phyloP scores from a whole-genome alignment of 1,139 yeast genomes.

The Zhuliangozyma parablackwelliae region DNA sequence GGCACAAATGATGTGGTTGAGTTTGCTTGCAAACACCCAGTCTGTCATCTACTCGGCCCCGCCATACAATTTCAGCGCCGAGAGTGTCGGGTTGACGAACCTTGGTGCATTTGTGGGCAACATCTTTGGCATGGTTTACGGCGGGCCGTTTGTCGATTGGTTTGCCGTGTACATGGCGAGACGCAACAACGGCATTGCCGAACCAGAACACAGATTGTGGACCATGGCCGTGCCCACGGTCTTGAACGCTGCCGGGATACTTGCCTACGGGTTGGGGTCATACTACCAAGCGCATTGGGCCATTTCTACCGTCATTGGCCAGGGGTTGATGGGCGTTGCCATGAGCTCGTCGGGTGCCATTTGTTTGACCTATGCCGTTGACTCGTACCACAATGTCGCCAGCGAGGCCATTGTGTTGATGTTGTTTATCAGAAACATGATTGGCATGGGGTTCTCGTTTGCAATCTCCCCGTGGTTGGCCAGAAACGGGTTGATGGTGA shows the following conservation, averaged over 20 bases:
- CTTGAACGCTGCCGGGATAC: slow-evolving; percentile 36
- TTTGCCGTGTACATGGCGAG: slow-evolving; percentile 28
- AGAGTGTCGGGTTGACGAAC: slow-evolving; percentile 37
- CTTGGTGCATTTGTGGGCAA: slow-evolving; percentile 38
- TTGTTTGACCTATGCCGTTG: slow-evolving; percentile 51
- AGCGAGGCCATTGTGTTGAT: slow-evolving; percentile 51
- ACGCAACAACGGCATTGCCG: slow-evolving; percentile 34
- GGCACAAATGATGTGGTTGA: slow-evolving; percentile 53
- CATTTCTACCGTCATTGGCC: slow-evolving; percentile 47
- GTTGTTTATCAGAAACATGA: slow-evolving; percentile 42
- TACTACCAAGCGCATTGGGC: slow-evolving; percentile 41
- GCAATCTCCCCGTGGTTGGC: slow-evolving; percentile 45
- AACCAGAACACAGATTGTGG: slow-evolving; percentile 38
- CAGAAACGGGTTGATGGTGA: slow-evolving; percentile 25
- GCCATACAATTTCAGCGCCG: slow-evolving; percentile 33
- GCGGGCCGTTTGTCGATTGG: slow-evolving; percentile 42
- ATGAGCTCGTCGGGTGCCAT: slow-evolving; percentile 55
- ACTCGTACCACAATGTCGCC: slow-evolving; percentile 53
- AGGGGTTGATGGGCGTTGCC: slow-evolving; percentile 52
- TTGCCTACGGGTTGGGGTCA: slow-evolving; percentile 32
- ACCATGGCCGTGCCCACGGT: slow-evolving; percentile 34
- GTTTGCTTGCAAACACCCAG: slow-evolving; percentile 42
- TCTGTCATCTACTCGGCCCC: slow-evolving; percentile 30
- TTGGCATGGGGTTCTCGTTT: slow-evolving; percentile 44
- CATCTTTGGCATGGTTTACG: slow-evolving; percentile 36